A percentile compares a stretch with the other conserved stretches of the same genome.
phyloP scores from a whole-genome alignment of 2,329 filamentous ascomycete species.

The Aspergillus novoparasiticus region DNA sequence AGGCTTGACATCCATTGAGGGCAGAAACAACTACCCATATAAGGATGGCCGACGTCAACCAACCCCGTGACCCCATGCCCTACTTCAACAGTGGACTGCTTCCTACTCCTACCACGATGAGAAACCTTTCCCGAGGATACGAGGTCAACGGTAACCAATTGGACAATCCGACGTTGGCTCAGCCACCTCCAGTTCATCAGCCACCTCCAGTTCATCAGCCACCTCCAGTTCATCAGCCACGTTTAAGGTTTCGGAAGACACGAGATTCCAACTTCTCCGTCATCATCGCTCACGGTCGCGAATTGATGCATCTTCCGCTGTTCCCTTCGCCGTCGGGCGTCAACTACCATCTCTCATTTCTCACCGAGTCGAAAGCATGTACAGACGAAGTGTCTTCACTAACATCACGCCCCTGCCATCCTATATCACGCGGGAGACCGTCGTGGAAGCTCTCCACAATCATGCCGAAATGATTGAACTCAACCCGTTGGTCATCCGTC shows the following conservation, averaged over 20 bases:
- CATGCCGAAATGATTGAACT: slow-evolving; percentile 84
- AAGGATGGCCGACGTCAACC: too few species aligned
- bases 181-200: background rate
- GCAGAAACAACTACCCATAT: too few species aligned
- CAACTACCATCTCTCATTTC: background rate
- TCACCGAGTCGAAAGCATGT: slow-evolving; percentile 51
- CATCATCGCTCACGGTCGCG: background rate
- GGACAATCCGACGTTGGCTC: background rate
- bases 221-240: background rate
- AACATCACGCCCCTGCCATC: slow-evolving; percentile 76
- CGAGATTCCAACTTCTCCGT: background rate
- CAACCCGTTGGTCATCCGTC: slow-evolving; percentile 77
- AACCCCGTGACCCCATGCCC: too few species aligned
- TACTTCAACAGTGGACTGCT: too few species aligned
- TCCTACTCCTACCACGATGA: too few species aligned
- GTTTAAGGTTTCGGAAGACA: background rate
- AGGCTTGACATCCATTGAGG: too few species aligned
- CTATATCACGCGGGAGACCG: slow-evolving; percentile 68
- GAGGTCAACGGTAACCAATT: background rate
- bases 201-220: too few species aligned
- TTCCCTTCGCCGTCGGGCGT: too few species aligned
- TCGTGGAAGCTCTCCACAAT: slow-evolving; percentile 73
- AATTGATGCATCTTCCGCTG: background rate
- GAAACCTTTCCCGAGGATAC: too few species aligned
- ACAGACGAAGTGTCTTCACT: slow-evolving; percentile 72